phyloP scores from a whole-genome alignment of 495 filamentous ascomycete species.

The Terfezia boudieri region DNA sequence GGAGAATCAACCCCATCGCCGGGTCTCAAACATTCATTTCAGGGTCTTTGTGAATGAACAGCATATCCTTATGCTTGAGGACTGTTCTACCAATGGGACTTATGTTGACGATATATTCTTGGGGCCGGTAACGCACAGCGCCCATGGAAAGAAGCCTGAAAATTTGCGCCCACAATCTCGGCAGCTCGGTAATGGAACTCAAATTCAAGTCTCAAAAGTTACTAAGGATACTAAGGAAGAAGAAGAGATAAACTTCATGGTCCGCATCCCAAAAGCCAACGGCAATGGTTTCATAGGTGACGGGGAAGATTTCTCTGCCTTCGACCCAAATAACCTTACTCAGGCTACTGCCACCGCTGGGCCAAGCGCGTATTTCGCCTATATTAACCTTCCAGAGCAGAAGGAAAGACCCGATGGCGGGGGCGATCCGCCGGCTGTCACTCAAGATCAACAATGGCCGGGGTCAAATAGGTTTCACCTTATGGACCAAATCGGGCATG shows the following conservation, averaged over 20 bases:
- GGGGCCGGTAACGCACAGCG: slow-evolving; percentile 22
- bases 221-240: too few relatives aligned
- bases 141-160: slow-evolving; percentile 27
- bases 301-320: neutral
- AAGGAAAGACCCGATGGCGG: too few relatives aligned
- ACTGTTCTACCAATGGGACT: slow-evolving; percentile 82
- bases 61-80: slow-evolving; percentile 70
- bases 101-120: slow-evolving; percentile 45
- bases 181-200: neutral
- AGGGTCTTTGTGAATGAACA: slow-evolving; percentile 65
- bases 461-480: slow-evolving; percentile 72
- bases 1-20: slow-evolving; percentile 25
- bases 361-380: neutral
- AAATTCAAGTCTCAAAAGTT: neutral
- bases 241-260: slow-evolving; percentile 43
- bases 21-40: slow-evolving; percentile 78
- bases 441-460: slow-evolving; percentile 26
- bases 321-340: neutral
- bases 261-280: slow-evolving; percentile 59
- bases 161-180: neutral
- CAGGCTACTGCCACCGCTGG: neutral
- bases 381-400: too few relatives aligned
- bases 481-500: slow-evolving; percentile 59
- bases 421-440: too few relatives aligned
- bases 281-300: slow-evolving; percentile 26